Evolutionary conservation across 2,329 filamentous ascomycete species (phyloP).

Genomic region (Penicillium sp.): DNA sequence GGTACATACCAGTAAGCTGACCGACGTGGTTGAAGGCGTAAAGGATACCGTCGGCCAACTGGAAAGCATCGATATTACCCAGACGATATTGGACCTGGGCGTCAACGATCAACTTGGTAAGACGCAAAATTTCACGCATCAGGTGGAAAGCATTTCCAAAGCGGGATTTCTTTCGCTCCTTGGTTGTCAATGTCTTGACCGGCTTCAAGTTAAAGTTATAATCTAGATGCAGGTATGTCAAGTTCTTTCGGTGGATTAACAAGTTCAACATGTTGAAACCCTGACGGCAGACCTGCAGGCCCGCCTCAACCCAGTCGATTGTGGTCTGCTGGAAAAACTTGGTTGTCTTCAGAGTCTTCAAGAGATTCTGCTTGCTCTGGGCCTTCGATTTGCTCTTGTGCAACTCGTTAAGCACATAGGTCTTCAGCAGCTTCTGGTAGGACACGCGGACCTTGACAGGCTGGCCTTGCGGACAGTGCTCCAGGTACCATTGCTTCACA

Average conservation of each 20-base stretch:
- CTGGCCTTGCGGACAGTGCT: constrained; percentile 86
- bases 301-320: constrained; percentile 98
- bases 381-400: constrained; percentile 96
- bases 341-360: constrained; percentile 86
- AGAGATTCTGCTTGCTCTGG: constrained; percentile 87
- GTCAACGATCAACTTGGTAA: constrained; percentile 97
- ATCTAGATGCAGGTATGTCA: constrained; percentile 96
- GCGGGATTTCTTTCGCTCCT: constrained; percentile 98
- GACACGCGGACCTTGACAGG: constrained; percentile 97
- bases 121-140: constrained; percentile 93
- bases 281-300: constrained; percentile 94
- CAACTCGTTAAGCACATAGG: constrained; percentile 91
- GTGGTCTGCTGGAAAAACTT: constrained; percentile 99
- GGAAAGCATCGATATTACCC: constrained; percentile 98
- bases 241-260: constrained; percentile 94
- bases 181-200: constrained; percentile 96
- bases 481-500: constrained; percentile 97
- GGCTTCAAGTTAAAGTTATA: constrained; percentile 99
- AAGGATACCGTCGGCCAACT: constrained; percentile 96
- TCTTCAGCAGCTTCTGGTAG: constrained; percentile 96
- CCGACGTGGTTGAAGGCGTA: constrained; percentile 99
- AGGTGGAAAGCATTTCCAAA: constrained; percentile 99
- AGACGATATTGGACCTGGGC: constrained; percentile 96
- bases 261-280: constrained; percentile 99
- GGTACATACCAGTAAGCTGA: constrained; percentile 98